Evolutionary conservation across 2,329 filamentous ascomycete species (phyloP).

Genomic region (Neopestalotiopsis sp.): DNA sequence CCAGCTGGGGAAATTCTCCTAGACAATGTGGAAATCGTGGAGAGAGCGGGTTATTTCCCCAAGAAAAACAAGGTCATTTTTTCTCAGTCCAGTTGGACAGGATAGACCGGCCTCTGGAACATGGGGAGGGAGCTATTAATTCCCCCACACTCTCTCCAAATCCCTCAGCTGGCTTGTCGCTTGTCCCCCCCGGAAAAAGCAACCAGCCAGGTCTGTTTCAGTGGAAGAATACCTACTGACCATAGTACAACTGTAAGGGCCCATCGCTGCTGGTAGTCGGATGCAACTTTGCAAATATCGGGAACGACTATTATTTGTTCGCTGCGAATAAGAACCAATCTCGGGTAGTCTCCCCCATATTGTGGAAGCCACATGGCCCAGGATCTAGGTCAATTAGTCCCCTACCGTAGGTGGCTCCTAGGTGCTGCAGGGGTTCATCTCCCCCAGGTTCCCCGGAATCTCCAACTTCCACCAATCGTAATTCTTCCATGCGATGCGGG

Average conservation of each 20-base stretch:
- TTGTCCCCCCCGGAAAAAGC: background rate
- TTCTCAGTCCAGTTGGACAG: background rate
- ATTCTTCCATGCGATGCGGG: slow-evolving; percentile 9
- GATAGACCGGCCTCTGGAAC: background rate
- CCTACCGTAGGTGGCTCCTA: background rate
- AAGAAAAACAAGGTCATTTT: too few relatives aligned
- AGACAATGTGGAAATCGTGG: background rate
- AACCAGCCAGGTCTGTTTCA: background rate
- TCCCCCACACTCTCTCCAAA: slow-evolving; percentile 9
- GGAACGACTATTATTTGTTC: background rate
- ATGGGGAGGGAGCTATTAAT: background rate
- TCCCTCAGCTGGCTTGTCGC: background rate
- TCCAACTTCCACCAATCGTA: slow-evolving; percentile 22
- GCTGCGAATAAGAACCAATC: slow-evolving; percentile 11
- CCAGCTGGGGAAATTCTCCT: slow-evolving; percentile 10
- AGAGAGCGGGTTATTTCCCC: background rate
- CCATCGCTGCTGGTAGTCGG: background rate
- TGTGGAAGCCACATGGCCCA: background rate
- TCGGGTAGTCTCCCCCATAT: slow-evolving; percentile 8
- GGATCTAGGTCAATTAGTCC: background rate
- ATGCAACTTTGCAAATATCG: background rate
- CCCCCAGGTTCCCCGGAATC: slow-evolving; percentile 10
- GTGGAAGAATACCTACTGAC: background rate
- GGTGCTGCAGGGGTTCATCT: background rate
- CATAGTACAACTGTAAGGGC: background rate